Base-by-base conservation (phyloP, 768 basidiomycete genomes). In the Mycena epipterygia region DNA sequence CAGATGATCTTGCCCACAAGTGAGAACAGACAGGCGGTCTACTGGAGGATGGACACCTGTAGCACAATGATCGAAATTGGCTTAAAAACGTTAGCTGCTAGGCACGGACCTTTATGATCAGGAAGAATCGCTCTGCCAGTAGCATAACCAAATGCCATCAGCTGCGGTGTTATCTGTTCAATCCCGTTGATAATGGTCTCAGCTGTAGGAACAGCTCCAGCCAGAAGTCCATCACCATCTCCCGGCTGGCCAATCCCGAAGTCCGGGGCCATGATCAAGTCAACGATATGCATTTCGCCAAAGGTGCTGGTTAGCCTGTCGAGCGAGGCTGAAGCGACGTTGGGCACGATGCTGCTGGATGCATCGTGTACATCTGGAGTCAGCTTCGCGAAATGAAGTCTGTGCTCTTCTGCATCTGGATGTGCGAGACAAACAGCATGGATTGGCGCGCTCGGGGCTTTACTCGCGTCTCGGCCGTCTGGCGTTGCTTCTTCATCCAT, bases 81-180 rank as follows among this genome's bases (percentile, higher is more conserved):
- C 35, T 46, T 25, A 6, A 53, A 64, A 46, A 64, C 58, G n/a
- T 41, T 65, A 62, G 30, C 53, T 42, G 32, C 67, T 35, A 27
- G 23, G 27, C 2, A 75, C 79, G 64, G 63, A 84, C 90, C 91
- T 70, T 83, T 84, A 77, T 95, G 94, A 70, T 93, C 89, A 7
- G 93, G 91, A 25, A 85, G 51, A 23, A 95, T 78, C 2, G 87
- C 84, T 73, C 83, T 86, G 25, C 94, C 92, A 5, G 92, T 92
- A 7, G 93, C 92, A 77, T 88, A 95, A 14, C 94, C 93, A 29
- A 95, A 79, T 0, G 91, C 89, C 89, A 95, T 87, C 39, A 95
- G 84, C 74, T 94, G 88, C 0, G 93, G 93, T 0, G 93, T 94
- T 49, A 95, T 87, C 76, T 91, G 85, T 70, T 88, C 83, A 9